phyloP scores from a whole-genome alignment of 441 rosid genomes.

The Adansonia grandidieri region DNA sequence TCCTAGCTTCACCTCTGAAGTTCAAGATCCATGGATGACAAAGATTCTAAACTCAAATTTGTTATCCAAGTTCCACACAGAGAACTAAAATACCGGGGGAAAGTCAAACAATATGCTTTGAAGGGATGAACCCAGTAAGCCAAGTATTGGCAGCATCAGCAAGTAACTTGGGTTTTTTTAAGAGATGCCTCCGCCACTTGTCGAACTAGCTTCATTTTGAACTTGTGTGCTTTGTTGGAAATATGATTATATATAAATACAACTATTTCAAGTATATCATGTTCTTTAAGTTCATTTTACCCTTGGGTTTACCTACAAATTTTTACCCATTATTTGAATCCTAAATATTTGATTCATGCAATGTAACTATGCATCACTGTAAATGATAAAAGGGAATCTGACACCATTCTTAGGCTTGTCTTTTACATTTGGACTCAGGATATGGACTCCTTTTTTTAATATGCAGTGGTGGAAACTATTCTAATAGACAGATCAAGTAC shows the following conservation, averaged over 20 bases:
- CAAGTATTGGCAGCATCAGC: not conserved
- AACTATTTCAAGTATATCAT: not conserved
- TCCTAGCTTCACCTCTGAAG: not conserved
- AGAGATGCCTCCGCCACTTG: not conserved
- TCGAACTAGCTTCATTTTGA: not conserved
- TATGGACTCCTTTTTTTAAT: not conserved
- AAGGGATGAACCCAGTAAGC: not conserved
- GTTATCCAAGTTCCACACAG: not conserved
- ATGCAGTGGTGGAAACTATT: not conserved
- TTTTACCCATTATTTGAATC: not conserved
- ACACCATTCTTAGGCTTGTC: conserved; percentile 1
- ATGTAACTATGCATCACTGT: not conserved
- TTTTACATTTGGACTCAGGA: not conserved
- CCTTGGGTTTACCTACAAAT: not conserved
- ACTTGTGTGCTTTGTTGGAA: not conserved
- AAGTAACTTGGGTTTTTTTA: not conserved
- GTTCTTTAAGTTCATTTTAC: not conserved
- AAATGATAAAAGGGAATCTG: not conserved
- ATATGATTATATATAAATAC: not conserved
- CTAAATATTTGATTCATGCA: not conserved
- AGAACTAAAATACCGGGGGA: not conserved
- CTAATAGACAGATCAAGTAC: not conserved
- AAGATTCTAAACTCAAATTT: not conserved
- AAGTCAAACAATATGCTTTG: not conserved
- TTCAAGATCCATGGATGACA: not conserved